These are phyloP conservation scores for Sugiyamaella sp. DNA, from an alignment of 1,139 yeast species.

Conservation along the genomic window DNA sequence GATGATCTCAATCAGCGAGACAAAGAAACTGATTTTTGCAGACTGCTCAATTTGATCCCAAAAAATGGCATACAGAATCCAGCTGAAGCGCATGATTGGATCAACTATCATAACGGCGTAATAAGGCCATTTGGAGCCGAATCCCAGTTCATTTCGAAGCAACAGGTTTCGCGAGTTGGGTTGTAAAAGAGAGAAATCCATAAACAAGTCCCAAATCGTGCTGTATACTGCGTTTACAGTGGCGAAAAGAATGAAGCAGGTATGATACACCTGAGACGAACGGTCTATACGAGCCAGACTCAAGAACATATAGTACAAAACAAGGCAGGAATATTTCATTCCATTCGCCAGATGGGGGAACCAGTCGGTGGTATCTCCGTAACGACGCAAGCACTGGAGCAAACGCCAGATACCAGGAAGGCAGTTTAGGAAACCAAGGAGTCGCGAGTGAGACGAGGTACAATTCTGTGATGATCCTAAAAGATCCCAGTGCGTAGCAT, in stretches of 20 bases:
- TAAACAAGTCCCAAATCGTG: slow-evolving; percentile 82
- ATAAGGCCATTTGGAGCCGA: slow-evolving; percentile 61
- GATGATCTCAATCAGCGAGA: slow-evolving; percentile 78
- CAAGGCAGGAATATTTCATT: slow-evolving; percentile 68
- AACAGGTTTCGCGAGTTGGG: slow-evolving; percentile 56
- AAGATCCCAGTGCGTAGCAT: slow-evolving; percentile 63
- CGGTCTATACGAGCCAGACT: slow-evolving; percentile 75
- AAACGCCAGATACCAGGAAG: slow-evolving; percentile 91
- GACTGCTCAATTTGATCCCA: slow-evolving; percentile 80
- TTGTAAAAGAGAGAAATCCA: slow-evolving; percentile 95
- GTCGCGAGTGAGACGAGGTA: slow-evolving; percentile 74
- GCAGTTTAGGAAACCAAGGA: slow-evolving; percentile 79
- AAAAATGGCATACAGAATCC: slow-evolving; percentile 81
- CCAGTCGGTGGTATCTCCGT: slow-evolving; percentile 89
- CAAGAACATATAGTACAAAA: slow-evolving; percentile 70
- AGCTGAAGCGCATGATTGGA: slow-evolving; percentile 77
- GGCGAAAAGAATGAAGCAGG: slow-evolving; percentile 73
- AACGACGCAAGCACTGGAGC: slow-evolving; percentile 89
- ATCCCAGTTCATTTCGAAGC: slow-evolving; percentile 73
- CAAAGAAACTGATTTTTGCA: slow-evolving; percentile 82
- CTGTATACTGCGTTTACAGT: slow-evolving; percentile 69
- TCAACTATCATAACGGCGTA: slow-evolving; percentile 75
- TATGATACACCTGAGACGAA: slow-evolving; percentile 48
- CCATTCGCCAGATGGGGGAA: slow-evolving; percentile 97
- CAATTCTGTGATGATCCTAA: slow-evolving; percentile 55